Conservation (phyloP, 2,329 filamentous ascomycete species). For the Trichoderma endophyticum region DNA sequence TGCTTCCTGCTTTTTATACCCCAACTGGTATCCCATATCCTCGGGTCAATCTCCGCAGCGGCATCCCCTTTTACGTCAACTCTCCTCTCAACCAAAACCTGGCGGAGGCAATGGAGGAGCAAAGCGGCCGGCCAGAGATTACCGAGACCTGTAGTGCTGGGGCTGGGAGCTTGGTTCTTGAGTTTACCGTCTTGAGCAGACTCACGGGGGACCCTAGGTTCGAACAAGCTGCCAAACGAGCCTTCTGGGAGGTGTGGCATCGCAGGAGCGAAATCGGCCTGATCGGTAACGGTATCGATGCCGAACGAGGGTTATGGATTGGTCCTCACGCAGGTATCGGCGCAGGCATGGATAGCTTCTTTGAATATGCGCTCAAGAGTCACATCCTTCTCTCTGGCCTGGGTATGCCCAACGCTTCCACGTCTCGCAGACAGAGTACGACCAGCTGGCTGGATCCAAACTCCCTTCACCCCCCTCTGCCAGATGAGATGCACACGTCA, state of each 20-base stretch:
- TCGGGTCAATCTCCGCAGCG: conserved; percentile 83
- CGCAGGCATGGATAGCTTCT: conserved; percentile 96
- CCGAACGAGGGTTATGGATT: conserved; percentile 86
- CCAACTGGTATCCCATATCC: conserved; percentile 91
- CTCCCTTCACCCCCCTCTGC: conserved; percentile 56
- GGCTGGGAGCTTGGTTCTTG: conserved; percentile 90
- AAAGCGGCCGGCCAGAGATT: conserved; percentile 59
- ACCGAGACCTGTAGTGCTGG: conserved; percentile 97
- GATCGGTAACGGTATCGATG: conserved; percentile 88
- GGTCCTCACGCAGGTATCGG: conserved; percentile 89
- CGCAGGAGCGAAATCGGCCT: conserved; percentile 80
- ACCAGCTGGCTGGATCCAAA: conserved; percentile 61
- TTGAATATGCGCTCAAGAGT: conserved; percentile 95
- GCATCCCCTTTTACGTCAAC: conserved; percentile 88
- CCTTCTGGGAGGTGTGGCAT: conserved; percentile 97
- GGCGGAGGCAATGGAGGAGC: conserved; percentile 20
- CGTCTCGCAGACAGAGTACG: conserved; percentile 40
- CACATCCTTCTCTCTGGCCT: conserved; percentile 84
- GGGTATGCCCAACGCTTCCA: conserved; percentile 49
- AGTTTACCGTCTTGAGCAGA: conserved; percentile 87
- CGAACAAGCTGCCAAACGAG: conserved; percentile 82
- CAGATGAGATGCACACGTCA: conserved; percentile 64
- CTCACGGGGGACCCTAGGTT: conserved; percentile 85
- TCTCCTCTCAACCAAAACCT: conserved; percentile 67
- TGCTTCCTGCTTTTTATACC: conserved; percentile 90